Evolutionary conservation across 176 grass and related monocot species (phyloP), one percentile per base, ranked within the genome.

Genomic region (Panicum miliaceum): DNA sequence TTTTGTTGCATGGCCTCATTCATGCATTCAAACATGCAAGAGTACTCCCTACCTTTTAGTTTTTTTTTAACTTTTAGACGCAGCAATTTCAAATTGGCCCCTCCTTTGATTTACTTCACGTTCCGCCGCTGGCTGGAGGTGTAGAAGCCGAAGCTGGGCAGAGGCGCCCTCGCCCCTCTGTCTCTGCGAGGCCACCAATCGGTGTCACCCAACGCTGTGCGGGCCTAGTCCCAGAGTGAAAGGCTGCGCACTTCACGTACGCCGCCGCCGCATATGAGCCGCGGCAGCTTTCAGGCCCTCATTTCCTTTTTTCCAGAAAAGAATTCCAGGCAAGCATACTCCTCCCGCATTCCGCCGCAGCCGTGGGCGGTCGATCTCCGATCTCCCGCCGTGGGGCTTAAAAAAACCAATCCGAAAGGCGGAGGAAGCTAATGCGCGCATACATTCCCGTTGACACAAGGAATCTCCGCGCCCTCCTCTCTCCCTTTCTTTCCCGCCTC

Each of bases 361-460:
- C 56, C 71, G 16, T 74, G 27, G 8, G 48, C 66, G 66, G 1
- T 9, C 58, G 56, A 45, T 66, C 46, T 25, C 65, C 56, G 52
- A 61, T 65, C 58, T 60, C 75, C 54, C 54, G 51, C 54, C 65
- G 56, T 48, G 13, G 38, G 40, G 68, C 47, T 79, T 75, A 53
- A 69, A 29, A 75, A 82, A 77, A 34, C 36, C 26, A 18, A 26
- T 37, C 51, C 61, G 25, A 60, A 54, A 46, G 47, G 29, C 26
- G 60, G 32, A 27, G 32, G 25, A 53, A 71, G 86, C 64, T 54
- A 82, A 53, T 53, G 42, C 51, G 50, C 18, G 80, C 51, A 90
- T 84, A 58, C 86, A 91, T 92, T 89, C 90, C 69, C 52, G 80
- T 85, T 62, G 85, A 93, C 78, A 82, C 78, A 93, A 90, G 35